Evolutionary conservation across 2,329 filamentous ascomycete species (phyloP).

Genomic region (Botrytis elliptica): DNA sequence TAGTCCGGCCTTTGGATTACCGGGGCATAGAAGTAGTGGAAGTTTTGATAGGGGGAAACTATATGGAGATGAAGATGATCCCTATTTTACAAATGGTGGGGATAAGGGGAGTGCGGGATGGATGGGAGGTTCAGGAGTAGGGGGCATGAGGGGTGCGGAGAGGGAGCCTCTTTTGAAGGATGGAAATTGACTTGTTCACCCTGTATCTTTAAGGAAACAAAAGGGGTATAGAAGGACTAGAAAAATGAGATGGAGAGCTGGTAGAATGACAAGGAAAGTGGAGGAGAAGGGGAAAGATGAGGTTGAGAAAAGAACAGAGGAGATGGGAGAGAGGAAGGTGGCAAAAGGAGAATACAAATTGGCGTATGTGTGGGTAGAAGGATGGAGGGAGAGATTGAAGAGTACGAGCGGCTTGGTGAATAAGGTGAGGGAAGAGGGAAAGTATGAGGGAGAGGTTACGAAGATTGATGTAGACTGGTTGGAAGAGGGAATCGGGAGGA

Average conservation of each 20-base stretch:
- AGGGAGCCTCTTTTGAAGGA: conserved; percentile 10
- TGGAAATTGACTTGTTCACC: background rate
- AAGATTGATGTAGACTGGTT: conserved; percentile 1
- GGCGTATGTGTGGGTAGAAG: conserved; percentile 30
- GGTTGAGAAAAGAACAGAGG: background rate
- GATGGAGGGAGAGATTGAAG: conserved; percentile 28
- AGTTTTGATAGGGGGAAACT: background rate
- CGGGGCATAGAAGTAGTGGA: conserved; percentile 2
- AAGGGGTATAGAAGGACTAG: background rate
- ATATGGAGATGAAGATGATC: background rate
- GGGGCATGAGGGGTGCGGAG: background rate
- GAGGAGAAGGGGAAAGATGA: background rate
- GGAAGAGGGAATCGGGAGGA: background rate
- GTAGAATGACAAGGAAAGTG: background rate
- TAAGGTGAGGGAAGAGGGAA: conserved; percentile 14
- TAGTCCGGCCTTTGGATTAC: background rate
- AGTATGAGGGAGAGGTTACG: background rate
- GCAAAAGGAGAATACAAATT: conserved; percentile 21
- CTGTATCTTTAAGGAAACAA: background rate
- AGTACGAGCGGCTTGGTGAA: conserved; percentile 30
- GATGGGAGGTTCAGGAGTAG: background rate
- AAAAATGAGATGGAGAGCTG: background rate
- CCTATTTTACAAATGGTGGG: conserved; percentile 1
- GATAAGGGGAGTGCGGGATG: background rate
- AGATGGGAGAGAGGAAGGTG: background rate